A percentile compares a stretch with the other conserved stretches of the same genome.
phyloP scores from a whole-genome alignment of 768 basidiomycete species.

The Collybiopsis confluens region DNA sequence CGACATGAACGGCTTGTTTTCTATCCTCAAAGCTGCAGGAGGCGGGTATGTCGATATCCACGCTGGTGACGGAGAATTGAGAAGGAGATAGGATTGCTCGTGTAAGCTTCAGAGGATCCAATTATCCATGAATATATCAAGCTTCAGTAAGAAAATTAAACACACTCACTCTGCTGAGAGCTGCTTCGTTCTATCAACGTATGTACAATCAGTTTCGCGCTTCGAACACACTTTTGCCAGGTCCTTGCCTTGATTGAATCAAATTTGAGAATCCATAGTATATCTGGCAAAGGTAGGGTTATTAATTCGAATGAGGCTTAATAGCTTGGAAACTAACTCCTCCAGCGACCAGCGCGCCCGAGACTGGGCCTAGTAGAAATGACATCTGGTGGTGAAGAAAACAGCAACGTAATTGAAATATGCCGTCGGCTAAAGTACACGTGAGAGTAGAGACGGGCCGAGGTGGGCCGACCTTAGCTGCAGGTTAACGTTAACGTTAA shows the following conservation, averaged over 20 bases:
- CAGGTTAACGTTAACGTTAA: too few species aligned
- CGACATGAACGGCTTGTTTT: slow-evolving; percentile 38
- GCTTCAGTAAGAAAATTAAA: background rate
- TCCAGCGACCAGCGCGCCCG: slow-evolving; percentile 64
- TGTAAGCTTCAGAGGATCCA: slow-evolving; percentile 36
- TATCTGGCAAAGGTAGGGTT: slow-evolving; percentile 36
- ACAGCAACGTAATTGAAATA: background rate
- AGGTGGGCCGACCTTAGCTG: too few species aligned
- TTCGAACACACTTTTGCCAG: background rate
- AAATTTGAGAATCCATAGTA: slow-evolving; percentile 71
- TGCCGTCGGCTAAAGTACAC: background rate
- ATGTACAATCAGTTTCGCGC: slow-evolving; percentile 1
- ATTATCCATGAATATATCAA: too few species aligned
- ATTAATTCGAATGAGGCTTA: too few species aligned
- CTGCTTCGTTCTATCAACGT: slow-evolving; percentile 25
- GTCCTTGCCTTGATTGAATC: slow-evolving; percentile 50
- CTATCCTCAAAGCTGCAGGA: slow-evolving; percentile 51
- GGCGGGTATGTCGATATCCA: slow-evolving; percentile 27
- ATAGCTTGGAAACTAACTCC: slow-evolving; percentile 40
- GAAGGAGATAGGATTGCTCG: slow-evolving; percentile 44
- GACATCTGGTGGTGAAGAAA: slow-evolving; percentile 1
- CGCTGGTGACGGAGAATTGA: slow-evolving; percentile 46
- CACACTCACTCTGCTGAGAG: slow-evolving; percentile 52
- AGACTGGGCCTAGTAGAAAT: slow-evolving; percentile 59
- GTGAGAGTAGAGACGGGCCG: too few species aligned